A percentile compares a stretch with the other conserved stretches of the same genome.
Evolutionary conservation across 805 yeast genomes (phyloP).

Genomic region (Lachancea lanzarotensis): DNA sequence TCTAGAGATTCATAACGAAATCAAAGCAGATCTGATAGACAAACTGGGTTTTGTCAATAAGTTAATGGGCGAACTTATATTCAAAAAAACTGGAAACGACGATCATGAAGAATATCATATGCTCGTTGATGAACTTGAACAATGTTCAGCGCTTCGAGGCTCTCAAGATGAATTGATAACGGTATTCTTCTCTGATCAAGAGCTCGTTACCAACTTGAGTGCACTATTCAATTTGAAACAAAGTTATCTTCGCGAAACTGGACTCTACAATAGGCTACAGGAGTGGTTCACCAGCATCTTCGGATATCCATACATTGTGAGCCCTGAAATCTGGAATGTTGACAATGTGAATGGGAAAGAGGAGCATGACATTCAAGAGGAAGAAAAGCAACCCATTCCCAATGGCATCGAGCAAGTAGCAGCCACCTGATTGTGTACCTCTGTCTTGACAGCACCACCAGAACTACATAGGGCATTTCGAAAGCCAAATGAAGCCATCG

Average conservation of each 20-base stretch:
- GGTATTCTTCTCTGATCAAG: slow-evolving; percentile 23
- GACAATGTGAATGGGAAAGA: not conserved
- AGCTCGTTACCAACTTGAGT: slow-evolving; percentile 23
- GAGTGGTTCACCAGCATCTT: slow-evolving; percentile 19
- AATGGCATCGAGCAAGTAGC: not conserved
- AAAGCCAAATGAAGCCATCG: too few species aligned
- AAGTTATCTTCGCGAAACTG: slow-evolving; percentile 17
- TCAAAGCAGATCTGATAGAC: slow-evolving; percentile 23
- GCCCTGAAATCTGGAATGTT: slow-evolving; percentile 16
- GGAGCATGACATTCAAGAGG: not conserved
- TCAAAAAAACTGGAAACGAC: slow-evolving; percentile 1
- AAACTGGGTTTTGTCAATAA: slow-evolving; percentile 22
- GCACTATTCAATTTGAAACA: slow-evolving; percentile 22
- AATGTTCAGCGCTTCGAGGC: slow-evolving; percentile 21
- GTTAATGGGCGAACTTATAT: slow-evolving; percentile 14
- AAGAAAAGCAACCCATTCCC: not conserved
- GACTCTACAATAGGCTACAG: slow-evolving; percentile 21
- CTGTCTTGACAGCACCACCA: not conserved
- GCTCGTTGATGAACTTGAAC: slow-evolving; percentile 25
- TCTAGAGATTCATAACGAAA: slow-evolving; percentile 25
- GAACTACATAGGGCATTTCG: not conserved
- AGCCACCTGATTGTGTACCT: not conserved
- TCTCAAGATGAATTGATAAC: slow-evolving; percentile 24
- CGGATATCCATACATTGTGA: slow-evolving; percentile 17
- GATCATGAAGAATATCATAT: slow-evolving; percentile 20